Base-by-base conservation (phyloP, 768 basidiomycete species). In the Naganishia onofrii region DNA sequence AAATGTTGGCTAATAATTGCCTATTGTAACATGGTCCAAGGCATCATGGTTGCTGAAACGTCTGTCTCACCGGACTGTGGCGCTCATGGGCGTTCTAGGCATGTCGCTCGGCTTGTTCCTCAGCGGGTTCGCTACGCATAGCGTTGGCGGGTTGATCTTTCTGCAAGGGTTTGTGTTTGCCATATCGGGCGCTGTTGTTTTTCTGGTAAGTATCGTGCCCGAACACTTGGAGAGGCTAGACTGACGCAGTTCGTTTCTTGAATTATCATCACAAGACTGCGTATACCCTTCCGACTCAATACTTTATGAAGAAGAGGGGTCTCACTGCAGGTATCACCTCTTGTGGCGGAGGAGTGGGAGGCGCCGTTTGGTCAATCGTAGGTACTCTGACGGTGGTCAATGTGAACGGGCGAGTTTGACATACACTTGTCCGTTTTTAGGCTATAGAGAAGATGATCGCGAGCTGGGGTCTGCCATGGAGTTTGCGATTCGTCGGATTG, bases 311-410 rank as follows among this genome's bases (percentile, higher is more conserved):
- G 44, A 70, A 68, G 48, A 44, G 72, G 48, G 72, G 72, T 7
- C 65, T 73, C n/a, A 66, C 72, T 8, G 70, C 70, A 1, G 72
- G 72, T 28, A 64, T 73, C 44, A 70, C 72, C 1, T 70, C 69
- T 2, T 70, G 69, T 44, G 72, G 72, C 29, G 72, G 66, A 21
- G 72, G 69, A 26, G 26, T 73, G 7, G 72, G 72, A 7, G 72
- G 72, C 10, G 72, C 72, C 12, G 69, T 64, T 8, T 70, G 66
- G 70, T 68, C 72, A 1, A 28, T 73, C 32, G 72, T 73, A 31
- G 29, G 72, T 70, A 36, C 26, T 51, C 26, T 31, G 10, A 7
- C n/a, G n/a, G 12, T 21, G 48, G 32, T 2, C 36, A 23, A 2
- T 9, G 17, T 28, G 34, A 26, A 1, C 6, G 13, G n/a, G 23